Evolutionary conservation across 129 eudicot genomes (phyloP).

Genomic region (Helianthus tuberosus): DNA sequence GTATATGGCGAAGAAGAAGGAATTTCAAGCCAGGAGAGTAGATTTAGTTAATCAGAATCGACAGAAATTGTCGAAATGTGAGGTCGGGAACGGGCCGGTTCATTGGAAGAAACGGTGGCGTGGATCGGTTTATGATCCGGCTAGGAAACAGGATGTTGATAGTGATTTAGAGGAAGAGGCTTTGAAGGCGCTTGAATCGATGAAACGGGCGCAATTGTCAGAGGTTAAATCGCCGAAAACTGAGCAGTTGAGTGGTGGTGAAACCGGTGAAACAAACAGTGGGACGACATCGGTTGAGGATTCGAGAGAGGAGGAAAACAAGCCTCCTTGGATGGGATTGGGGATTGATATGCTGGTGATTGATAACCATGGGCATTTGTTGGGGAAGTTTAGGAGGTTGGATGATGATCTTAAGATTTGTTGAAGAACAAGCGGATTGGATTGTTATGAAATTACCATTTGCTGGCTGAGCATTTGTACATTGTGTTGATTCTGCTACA

Average conservation of each 20-base stretch:
- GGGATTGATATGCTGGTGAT: slow-evolving; percentile 28
- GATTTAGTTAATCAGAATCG: neutral
- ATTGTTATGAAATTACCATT: slow-evolving; percentile 15
- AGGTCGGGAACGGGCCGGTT: neutral
- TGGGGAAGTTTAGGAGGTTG: slow-evolving; percentile 37
- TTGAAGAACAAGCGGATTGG: neutral
- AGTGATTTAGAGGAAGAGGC: slow-evolving; percentile 31
- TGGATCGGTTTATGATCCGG: slow-evolving; percentile 1
- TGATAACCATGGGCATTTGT: slow-evolving; percentile 34
- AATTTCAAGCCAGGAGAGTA: slow-evolving; percentile 11
- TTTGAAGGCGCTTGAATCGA: slow-evolving; percentile 14
- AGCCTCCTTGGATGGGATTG: slow-evolving; percentile 34
- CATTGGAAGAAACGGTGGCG: slow-evolving; percentile 22
- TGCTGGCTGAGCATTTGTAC: slow-evolving; percentile 40
- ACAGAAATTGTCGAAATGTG: slow-evolving; percentile 3
- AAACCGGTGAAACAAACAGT: slow-evolving; percentile 26
- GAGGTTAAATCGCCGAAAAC: neutral
- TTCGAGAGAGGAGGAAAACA: slow-evolving; percentile 23
- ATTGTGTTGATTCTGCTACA: slow-evolving; percentile 35
- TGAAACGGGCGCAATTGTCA: slow-evolving; percentile 14
- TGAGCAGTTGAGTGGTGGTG: slow-evolving; percentile 20
- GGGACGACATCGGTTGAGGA: slow-evolving; percentile 13
- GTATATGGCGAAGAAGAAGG: slow-evolving; percentile 27
- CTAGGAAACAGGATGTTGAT: neutral
- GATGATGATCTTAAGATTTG: slow-evolving; percentile 37